Conservation (phyloP, 148 eudicot species). For the Vaccinium darrowii region DNA sequence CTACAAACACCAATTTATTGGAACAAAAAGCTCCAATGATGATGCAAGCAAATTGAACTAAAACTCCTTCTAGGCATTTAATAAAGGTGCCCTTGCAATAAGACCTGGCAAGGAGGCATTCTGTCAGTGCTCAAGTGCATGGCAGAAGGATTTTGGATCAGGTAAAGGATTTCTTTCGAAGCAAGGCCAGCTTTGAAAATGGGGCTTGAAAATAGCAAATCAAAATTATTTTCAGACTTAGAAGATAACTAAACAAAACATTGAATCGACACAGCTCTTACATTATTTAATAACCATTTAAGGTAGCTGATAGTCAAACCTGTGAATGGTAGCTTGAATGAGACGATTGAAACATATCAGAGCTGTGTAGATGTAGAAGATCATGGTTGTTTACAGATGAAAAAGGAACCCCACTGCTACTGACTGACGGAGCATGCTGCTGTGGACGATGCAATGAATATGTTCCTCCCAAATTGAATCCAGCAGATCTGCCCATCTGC, state of each 20-base stretch:
- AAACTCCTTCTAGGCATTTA: not conserved
- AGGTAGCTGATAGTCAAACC: too few species aligned
- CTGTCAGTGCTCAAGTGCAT: not conserved
- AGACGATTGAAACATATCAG: conserved; percentile 32
- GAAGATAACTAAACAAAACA: too few species aligned
- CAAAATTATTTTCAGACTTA: too few species aligned
- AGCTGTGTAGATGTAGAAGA: conserved; percentile 45
- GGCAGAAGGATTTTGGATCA: not conserved
- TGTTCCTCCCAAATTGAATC: conserved; percentile 73
- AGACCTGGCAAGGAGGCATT: not conserved
- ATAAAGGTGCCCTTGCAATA: not conserved
- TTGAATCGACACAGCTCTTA: too few species aligned
- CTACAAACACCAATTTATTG: not conserved
- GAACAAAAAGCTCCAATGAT: not conserved
- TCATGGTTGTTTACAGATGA: conserved; percentile 44
- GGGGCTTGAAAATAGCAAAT: not conserved
- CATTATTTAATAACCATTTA: too few species aligned
- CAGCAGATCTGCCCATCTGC: conserved; percentile 76
- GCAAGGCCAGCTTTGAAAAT: not conserved
- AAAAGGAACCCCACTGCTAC: conserved; percentile 48
- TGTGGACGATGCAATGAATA: conserved; percentile 33
- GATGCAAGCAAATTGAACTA: too few species aligned
- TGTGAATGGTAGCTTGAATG: too few species aligned
- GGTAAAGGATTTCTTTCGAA: not conserved
- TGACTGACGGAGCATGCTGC: conserved; percentile 58